Percentiles rank a stretch among this genome's conserved stretches.
phyloP scores from a whole-genome alignment of 1,284 basidiomycete genomes.

The Megacollybia platyphylla region DNA sequence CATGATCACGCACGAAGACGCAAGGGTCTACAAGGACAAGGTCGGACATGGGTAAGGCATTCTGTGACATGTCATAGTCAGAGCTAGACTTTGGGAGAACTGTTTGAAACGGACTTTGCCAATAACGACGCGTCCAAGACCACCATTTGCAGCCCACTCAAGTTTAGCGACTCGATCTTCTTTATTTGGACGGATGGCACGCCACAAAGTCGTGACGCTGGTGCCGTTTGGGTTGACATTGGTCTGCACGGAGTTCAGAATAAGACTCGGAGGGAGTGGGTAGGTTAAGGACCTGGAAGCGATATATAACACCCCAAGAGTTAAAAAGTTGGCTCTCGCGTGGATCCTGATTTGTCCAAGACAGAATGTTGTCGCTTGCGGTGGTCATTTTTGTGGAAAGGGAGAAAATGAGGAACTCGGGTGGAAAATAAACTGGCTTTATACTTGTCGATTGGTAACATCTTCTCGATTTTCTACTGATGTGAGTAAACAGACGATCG shows the following conservation, averaged over 20 bases:
- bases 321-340: constrained; percentile 73
- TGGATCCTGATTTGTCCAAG: constrained; percentile 76
- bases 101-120: constrained; percentile 45
- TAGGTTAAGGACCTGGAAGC: constrained; percentile 48
- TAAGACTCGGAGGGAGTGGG: constrained; percentile 7
- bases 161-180: constrained; percentile 77
- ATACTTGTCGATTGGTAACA: constrained; percentile 27
- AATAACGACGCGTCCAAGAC: constrained; percentile 69
- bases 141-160: constrained; percentile 69
- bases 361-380: constrained; percentile 55
- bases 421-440: constrained; percentile 17
- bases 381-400: constrained; percentile 27
- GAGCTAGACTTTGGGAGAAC: constrained; percentile 7
- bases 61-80: constrained; percentile 25
- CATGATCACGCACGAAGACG: constrained; percentile 32
- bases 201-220: constrained; percentile 63
- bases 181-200: constrained; percentile 64
- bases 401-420: constrained; percentile 13
- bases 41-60: constrained; percentile 68
- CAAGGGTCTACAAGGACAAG: constrained; percentile 54
- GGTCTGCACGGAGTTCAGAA: constrained; percentile 32
- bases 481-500: constrained; percentile 52
- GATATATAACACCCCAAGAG: constrained; percentile 67
- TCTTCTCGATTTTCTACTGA: constrained; percentile 25
- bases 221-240: constrained; percentile 46